Evolutionary conservation across 768 basidiomycete species (phyloP).

Genomic region (Obba rivulosa): DNA sequence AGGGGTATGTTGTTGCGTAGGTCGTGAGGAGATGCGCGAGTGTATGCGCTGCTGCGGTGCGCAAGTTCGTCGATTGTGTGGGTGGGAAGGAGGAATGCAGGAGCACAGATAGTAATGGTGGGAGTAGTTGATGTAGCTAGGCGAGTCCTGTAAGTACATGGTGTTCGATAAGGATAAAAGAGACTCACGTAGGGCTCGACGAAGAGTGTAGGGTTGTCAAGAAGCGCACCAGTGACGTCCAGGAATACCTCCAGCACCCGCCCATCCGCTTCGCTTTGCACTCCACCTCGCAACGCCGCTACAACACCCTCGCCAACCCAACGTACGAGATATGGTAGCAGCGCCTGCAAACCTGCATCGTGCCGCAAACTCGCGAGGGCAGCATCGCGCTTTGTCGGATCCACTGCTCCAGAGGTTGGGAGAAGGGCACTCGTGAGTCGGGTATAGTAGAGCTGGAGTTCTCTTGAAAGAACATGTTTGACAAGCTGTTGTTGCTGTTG

Average conservation of each 20-base stretch:
- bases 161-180: not conserved
- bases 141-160: not conserved
- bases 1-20: conserved; percentile 86
- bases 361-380: conserved; percentile 84
- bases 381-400: conserved; percentile 73
- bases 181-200: conserved; percentile 90
- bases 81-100: conserved; percentile 82
- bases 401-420: conserved; percentile 49
- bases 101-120: conserved; percentile 86
- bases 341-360: conserved; percentile 87
- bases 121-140: conserved; percentile 93
- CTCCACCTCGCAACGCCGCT: conserved; percentile 42
- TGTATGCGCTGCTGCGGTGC: conserved; percentile 78
- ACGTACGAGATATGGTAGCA: conserved; percentile 89
- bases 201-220: conserved; percentile 85
- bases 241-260: conserved; percentile 73
- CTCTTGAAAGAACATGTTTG: conserved; percentile 88
- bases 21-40: conserved; percentile 76
- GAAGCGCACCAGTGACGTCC: conserved; percentile 77
- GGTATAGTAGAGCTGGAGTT: conserved; percentile 92
- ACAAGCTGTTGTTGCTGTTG: conserved; percentile 72
- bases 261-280: conserved; percentile 60
- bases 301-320: conserved; percentile 93
- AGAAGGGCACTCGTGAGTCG: conserved; percentile 82
- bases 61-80: conserved; percentile 63